Evolutionary conservation across 202 grass and related monocot species (phyloP), one percentile per base, ranked within the genome.

Genomic region (Sporobolus alterniflorus): DNA sequence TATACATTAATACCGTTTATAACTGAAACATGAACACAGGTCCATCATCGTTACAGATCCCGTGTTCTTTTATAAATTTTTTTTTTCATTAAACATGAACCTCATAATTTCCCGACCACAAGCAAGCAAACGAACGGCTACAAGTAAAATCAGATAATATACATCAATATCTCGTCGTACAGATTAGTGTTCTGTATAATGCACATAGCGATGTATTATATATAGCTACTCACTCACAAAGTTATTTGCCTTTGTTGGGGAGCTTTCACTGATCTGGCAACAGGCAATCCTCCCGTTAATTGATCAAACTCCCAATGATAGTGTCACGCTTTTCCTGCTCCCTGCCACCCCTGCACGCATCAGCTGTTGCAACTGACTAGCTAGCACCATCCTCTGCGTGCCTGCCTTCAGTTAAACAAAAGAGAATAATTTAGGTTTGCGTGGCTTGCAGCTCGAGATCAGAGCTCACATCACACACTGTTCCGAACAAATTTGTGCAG

Each of bases 221-320:
- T 3, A 3, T 39, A 39, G 6, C 43, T 39, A 36, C 20, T 20
- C n/a, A 40, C 26, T 12, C 13, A 41, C 1, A 64, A 67, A 33
- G 48, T 3, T 51, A 78, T 16, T 31, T 52, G 49, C 70, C 52
- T 85, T 24, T 50, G 28, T 24, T 50, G 28, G 4, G 60, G 1
- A 30, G 76, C 84, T 86, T 86, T 86, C 83, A 73, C 34, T 86
- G 76, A 80, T 44, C 48, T 86, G 84, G 76, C 48, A 28, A 80
- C 20, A 67, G 29, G 47, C 47, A 29, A 67, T 56, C 28, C 9
- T 18, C 36, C 2, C n/a, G n/a, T n/a, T n/a, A 48, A 46, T 34
- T 80, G 54, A 86, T 86, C 68, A 86, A 80, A 25, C 14, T 14
- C 46, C 59, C 14, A 73, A 86, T 74, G 68, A 86, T 73, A 28